phyloP scores from a whole-genome alignment of 768 basidiomycete genomes.

The Rhodotorula babjevae region DNA sequence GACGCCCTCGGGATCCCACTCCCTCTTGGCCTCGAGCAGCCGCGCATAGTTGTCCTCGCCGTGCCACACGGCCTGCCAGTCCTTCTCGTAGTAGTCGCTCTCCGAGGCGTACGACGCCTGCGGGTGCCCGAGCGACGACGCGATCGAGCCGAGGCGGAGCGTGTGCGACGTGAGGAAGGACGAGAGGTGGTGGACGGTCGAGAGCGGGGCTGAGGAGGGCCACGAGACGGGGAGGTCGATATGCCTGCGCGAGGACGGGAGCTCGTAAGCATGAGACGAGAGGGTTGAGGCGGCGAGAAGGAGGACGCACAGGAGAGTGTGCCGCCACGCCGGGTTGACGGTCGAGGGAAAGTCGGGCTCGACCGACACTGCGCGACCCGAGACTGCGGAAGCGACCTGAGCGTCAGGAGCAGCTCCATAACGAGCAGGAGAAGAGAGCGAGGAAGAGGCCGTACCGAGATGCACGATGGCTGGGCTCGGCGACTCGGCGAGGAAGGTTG shows the following conservation, averaged over 20 bases:
- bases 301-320: slow-evolving; percentile 2
- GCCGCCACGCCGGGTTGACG: slow-evolving; percentile 22
- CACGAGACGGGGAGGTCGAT: slow-evolving; percentile 18
- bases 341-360: slow-evolving; percentile 7
- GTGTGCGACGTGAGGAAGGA: slow-evolving; percentile 16
- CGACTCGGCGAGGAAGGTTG: not conserved
- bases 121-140: not conserved
- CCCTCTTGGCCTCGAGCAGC: slow-evolving; percentile 3
- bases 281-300: no score
- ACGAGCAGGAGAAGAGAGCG: not conserved
- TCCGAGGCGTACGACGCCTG: slow-evolving; percentile 10
- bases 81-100: slow-evolving; percentile 10
- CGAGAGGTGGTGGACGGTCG: not conserved
- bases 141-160: slow-evolving; percentile 11
- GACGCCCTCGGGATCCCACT: slow-evolving; percentile 16
- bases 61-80: slow-evolving; percentile 17
- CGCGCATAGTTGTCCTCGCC: slow-evolving; percentile 12
- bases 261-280: not conserved
- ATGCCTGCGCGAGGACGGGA: not conserved
- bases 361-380: not conserved
- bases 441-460: not conserved
- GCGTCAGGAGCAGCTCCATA: not conserved
- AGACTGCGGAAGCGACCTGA: not conserved
- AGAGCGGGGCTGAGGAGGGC: not conserved
- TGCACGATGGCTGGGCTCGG: slow-evolving; percentile 9